Evolutionary conservation across 2,329 filamentous ascomycete genomes (phyloP), one percentile per base, ranked within the genome.

Genomic region (Xylariaceae sp.): DNA sequence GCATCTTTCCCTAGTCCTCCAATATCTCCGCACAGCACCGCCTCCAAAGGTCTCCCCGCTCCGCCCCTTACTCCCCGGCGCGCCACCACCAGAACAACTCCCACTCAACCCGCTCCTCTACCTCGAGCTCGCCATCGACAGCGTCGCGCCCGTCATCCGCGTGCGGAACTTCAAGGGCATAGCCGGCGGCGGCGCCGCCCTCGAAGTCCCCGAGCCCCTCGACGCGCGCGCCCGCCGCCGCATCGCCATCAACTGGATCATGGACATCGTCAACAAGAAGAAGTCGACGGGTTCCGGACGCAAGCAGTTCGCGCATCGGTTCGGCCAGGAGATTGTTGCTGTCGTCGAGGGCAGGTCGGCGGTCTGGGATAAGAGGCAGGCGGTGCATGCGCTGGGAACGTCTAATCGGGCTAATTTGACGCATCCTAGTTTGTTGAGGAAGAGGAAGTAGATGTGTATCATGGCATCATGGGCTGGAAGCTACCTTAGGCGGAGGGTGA

Each of bases 101-200:
- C 90, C 93, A 3, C 80, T 95, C 23, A 88, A 96, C 67, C 93
- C 93, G 2, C 77, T 94, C 44, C 79, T 88, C 44, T 98, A 97
- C 71, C 83, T 98, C 38, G 88, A 86, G 11, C 77, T 94, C 23
- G 90, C 91, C 23, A 83, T 98, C 60, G 93, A 98, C 74, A 94
- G 88, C 8, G 85, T 98, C 20, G 88, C 91, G 2, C 93, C 93
- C 8, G 77, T 98, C 14, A 74, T 98, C 61, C 85, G 86, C 55
- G 83, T 98, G 61, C 80, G 83, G 44, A 78, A 79, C 50, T 79
- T 89, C 58, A 82, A 82, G 60, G 90, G 89, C 55, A 80, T 86
- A 27, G 88, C 86, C 1, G 92, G 92, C 68, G 93, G 93, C 72
- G 93, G 93, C 67, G 78, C 81, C 27, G 80, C 88, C 11, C 77